These are phyloP conservation scores for Cetradonia linearis DNA, from an alignment of 495 filamentous ascomycete genomes.

Conservation along the genomic window DNA sequence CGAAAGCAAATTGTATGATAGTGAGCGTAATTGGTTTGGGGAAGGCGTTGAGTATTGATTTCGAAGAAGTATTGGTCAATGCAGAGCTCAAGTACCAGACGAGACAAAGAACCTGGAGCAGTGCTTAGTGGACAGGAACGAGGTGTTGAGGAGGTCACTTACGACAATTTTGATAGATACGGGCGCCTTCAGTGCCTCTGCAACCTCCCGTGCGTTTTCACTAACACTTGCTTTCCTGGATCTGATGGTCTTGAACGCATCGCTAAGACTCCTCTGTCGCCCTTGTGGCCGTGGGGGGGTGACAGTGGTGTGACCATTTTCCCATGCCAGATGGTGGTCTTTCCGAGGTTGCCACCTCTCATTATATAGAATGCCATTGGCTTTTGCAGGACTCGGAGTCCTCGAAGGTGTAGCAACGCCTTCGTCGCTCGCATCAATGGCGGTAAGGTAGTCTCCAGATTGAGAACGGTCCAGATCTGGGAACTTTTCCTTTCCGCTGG, in stretches of 20 bases:
- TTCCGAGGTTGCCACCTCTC: conserved; percentile 43
- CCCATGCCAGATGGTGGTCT: conserved; percentile 34
- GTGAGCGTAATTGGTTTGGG: conserved; percentile 89
- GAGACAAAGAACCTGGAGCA: conserved; percentile 59
- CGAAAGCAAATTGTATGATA: conserved; percentile 88
- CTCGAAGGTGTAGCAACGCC: conserved; percentile 1
- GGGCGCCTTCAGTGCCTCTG: conserved; percentile 80
- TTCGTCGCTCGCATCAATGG: conserved; percentile 10
- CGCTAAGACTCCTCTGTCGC: conserved; percentile 73
- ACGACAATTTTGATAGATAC: conserved; percentile 80
- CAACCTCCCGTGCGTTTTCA: conserved; percentile 87
- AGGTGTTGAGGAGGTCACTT: conserved; percentile 26
- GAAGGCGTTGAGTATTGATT: conserved; percentile 90
- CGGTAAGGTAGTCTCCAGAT: conserved; percentile 13
- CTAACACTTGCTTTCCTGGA: conserved; percentile 71
- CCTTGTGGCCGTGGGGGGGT: conserved; percentile 46
- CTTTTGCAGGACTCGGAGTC: conserved; percentile 21
- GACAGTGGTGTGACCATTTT: conserved; percentile 36
- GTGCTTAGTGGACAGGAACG: conserved; percentile 12
- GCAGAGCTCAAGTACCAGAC: conserved; percentile 93
- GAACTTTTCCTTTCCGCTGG: conserved; percentile 21
- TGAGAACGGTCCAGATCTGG: conserved; percentile 22
- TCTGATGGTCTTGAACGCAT: conserved; percentile 71
- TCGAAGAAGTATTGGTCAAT: conserved; percentile 93
- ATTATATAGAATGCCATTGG: conserved; percentile 26